Evolutionary conservation across 495 filamentous ascomycete species (phyloP).

Genomic region (Neurospora pannonica): DNA sequence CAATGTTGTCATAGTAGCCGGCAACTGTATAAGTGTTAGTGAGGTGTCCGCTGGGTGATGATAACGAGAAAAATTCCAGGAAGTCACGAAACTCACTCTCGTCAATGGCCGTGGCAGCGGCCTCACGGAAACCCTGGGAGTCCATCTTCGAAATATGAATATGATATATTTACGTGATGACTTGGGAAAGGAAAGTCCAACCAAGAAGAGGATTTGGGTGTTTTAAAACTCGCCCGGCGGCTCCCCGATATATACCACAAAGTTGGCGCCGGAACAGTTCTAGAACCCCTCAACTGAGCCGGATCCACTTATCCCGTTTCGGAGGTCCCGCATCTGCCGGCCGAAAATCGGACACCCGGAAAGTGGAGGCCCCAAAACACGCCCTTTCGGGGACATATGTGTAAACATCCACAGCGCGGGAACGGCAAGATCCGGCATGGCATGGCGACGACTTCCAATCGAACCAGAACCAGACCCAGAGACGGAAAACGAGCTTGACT

Average conservation of each 20-base stretch:
- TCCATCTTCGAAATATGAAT: slow-evolving; percentile 49
- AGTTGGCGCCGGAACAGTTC: not conserved
- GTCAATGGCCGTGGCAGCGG: slow-evolving; percentile 73
- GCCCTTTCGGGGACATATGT: not conserved
- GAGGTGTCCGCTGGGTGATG: not conserved
- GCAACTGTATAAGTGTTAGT: slow-evolving; percentile 45
- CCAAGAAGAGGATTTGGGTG: not conserved
- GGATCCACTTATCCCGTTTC: not conserved
- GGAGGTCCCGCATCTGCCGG: not conserved
- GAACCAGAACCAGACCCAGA: not conserved
- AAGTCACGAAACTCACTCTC: slow-evolving; percentile 54
- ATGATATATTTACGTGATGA: not conserved
- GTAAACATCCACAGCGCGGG: not conserved
- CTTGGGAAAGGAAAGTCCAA: not conserved
- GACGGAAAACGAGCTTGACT: not conserved
- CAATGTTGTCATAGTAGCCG: slow-evolving; percentile 70
- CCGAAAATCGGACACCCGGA: not conserved
- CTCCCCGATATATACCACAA: not conserved
- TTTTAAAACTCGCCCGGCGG: not conserved
- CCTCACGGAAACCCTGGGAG: slow-evolving; percentile 67
- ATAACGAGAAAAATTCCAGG: not conserved
- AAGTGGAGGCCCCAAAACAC: not conserved
- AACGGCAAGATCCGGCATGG: not conserved
- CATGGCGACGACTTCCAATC: not conserved
- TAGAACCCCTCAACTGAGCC: not conserved